Evolutionary conservation across 305 asterid genomes (phyloP), one percentile per base, ranked within the genome.

Genomic region (Fraxinus sp.): DNA sequence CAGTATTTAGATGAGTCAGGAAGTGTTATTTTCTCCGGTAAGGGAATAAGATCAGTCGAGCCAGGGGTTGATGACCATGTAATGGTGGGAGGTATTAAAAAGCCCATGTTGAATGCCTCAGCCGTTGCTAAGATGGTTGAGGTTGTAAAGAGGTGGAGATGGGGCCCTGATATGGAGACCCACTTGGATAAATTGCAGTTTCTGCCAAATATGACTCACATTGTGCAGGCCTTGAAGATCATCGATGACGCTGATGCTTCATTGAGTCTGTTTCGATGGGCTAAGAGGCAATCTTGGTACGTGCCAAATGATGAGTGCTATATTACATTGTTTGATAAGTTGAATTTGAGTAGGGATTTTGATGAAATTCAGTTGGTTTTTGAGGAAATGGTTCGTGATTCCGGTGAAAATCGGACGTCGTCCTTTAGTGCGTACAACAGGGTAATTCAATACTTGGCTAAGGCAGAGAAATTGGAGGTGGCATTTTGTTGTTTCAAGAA

Each of bases 111-210:
- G 88, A 93, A 96, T 83, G 90, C 96, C 13, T 84, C 98, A 0
- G 99, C 99, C 1, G 98, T 96, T 72, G 92, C 97, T 3, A 96
- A 96, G 90, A 90, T 94, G 76, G 97, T 96, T 44, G 99, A 96
- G 90, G 91, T 94, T 37, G 94, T 96, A 46, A 94, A 88, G 86
- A 89, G 98, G 87, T 96, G 99, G 99, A 93, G 84, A 85, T 96
- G 99, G 98, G 98, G 98, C 3, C 99, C 99, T 49, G 98, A 96
- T 3, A 94, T 96, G 99, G 99, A 96, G 86, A 77, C 87, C 77
- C 99, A 94, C 62, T 80, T 96, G 92, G 99, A 96, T 78, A 94
- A 89, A 41, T 88, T 88, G 52, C 92, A 88, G 1, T 89, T 88
- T 77, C 37, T 89, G 55, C 92, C 90, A 32, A 89, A 85, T 76